Evolutionary conservation across 352 stramenopile genomes (phyloP), one percentile per base, ranked within the genome.

Genomic region (Globisporangium nagaii): DNA sequence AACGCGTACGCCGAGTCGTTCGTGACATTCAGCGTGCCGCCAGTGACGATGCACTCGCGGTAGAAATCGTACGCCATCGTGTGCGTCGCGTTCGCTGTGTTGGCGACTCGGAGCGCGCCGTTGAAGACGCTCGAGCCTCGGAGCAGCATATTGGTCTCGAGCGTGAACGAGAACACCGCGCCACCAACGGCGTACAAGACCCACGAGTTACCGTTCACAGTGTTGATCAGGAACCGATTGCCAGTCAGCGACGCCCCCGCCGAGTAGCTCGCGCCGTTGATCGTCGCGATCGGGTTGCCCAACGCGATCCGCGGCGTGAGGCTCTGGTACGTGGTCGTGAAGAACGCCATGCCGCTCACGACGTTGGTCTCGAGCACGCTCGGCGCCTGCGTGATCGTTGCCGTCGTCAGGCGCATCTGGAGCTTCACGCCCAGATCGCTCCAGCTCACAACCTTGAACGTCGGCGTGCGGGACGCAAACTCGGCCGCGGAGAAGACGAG

Each of bases 311-410:
- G 63, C 17, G 79, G 83, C 17, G 71, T 79, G 31, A 93, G 70
- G 12, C 61, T 45, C 28, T 68, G 52, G 52, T 88, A 90, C 15
- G 50, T 82, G 17, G 72, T 57, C 3, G 72, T 83, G 53, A 89
- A 79, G 57, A 75, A 93, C 24, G 78, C 68, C 83, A 93, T 93
- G 36, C 78, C 83, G 25, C 65, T 87, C 39, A 90, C 74, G 36
- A 88, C 63, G 43, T 50, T 71, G 9, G 70, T 69, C 28, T 78
- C 71, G 1, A 93, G 47, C 4, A 56, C 58, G n/a, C n/a, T n/a
- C n/a, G n/a, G n/a, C n/a, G n/a, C n/a, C n/a, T 52, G 50, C 2
- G 64, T 62, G 17, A n/a, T n/a, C n/a, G n/a, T n/a, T n/a, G n/a
- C n/a, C n/a, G 60, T 65, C 3, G 53, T 43, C 0, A 66, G 31